Conservation (phyloP, 129 eudicot species). For the Escallonia herrerae region DNA sequence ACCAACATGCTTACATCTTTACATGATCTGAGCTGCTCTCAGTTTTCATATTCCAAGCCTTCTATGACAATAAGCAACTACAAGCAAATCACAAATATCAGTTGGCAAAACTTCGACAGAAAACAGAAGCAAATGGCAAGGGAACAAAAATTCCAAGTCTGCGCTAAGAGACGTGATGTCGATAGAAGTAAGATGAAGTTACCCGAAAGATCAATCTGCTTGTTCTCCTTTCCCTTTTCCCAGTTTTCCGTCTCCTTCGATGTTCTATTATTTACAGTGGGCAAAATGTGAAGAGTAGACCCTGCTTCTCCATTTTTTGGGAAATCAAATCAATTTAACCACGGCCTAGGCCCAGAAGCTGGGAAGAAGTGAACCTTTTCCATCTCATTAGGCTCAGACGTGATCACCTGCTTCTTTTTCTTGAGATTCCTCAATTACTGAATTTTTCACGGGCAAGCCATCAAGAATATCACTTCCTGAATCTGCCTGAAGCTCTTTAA, state of each 20-base stretch:
- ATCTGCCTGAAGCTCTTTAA: slow-evolving; percentile 71
- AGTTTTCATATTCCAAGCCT: slow-evolving; percentile 6
- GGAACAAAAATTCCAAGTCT: slow-evolving; percentile 18
- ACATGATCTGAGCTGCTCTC: slow-evolving; percentile 19
- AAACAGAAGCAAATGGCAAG: slow-evolving; percentile 28
- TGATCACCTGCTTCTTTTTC: slow-evolving; percentile 45
- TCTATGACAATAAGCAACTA: slow-evolving; percentile 20
- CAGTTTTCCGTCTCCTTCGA: slow-evolving; percentile 5
- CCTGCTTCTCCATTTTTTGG: neutral
- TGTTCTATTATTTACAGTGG: slow-evolving; percentile 44
- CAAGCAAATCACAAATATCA: slow-evolving; percentile 27
- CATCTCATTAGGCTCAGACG: slow-evolving; percentile 8
- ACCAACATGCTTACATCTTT: slow-evolving; percentile 14
- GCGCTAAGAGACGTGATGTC: neutral
- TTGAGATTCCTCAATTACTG: slow-evolving; percentile 71
- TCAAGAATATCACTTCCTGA: slow-evolving; percentile 79
- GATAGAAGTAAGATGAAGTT: neutral
- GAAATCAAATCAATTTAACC: neutral
- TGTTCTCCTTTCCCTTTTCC: slow-evolving; percentile 2
- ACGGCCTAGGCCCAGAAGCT: neutral
- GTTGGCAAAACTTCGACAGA: slow-evolving; percentile 50
- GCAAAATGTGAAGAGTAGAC: slow-evolving; percentile 12
- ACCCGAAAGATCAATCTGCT: neutral
- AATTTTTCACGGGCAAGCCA: slow-evolving; percentile 60
- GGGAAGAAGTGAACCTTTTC: neutral